Percentiles rank a stretch among this genome's conserved stretches.
Conservation (phyloP, 2,329 filamentous ascomycete species). For the Epichloe coenophiala region DNA sequence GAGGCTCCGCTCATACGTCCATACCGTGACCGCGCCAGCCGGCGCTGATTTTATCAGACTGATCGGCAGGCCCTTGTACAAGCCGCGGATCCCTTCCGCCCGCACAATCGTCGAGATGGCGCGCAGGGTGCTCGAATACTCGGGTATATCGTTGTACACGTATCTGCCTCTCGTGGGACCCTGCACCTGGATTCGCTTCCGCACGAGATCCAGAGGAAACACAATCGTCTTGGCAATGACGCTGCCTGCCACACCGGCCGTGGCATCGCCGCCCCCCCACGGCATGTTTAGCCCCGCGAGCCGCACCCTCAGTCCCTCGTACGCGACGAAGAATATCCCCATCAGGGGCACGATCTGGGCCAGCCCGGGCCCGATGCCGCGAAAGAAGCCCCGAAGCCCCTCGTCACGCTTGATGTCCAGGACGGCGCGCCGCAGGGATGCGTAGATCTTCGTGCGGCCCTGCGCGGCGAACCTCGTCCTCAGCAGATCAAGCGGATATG, state of each 20-base stretch:
- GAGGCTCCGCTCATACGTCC: constrained; percentile 78
- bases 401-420: constrained; percentile 62
- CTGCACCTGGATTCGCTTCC: constrained; percentile 91
- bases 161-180: constrained; percentile 71
- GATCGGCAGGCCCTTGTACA: constrained; percentile 81
- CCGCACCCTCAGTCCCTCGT: constrained; percentile 59
- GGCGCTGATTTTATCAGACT: constrained; percentile 88
- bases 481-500: constrained; percentile 87
- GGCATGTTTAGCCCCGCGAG: constrained; percentile 44
- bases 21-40: constrained; percentile 84
- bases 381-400: constrained; percentile 71
- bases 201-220: constrained; percentile 83
- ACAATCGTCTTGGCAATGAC: constrained; percentile 76
- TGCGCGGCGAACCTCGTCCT: constrained; percentile 95
- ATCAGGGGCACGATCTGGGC: constrained; percentile 90
- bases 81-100: constrained; percentile 61
- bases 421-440: constrained; percentile 54
- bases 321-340: constrained; percentile 88
- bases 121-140: constrained; percentile 54
- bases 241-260: constrained; percentile 67
- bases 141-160: constrained; percentile 76
- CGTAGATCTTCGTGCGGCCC: constrained; percentile 67
- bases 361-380: constrained; percentile 68
- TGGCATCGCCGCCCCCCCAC: constrained; percentile 69
- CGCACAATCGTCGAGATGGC: constrained; percentile 56